Percentiles rank a stretch among this genome's conserved stretches.
Evolutionary conservation across 768 basidiomycete genomes (phyloP).

Genomic region (Strobilomyces echinocephalus): DNA sequence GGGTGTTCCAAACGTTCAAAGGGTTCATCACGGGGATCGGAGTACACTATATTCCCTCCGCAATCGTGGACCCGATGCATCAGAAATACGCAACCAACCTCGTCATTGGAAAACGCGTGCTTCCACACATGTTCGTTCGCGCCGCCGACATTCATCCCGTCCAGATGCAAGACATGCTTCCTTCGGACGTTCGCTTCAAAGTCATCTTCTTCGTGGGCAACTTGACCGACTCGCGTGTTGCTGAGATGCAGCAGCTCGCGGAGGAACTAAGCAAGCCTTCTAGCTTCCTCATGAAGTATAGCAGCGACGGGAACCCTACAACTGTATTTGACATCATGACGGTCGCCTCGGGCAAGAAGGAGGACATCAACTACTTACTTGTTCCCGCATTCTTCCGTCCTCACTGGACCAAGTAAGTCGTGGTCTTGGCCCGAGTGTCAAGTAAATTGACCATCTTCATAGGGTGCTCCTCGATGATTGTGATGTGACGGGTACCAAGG

Average conservation of each 20-base stretch:
- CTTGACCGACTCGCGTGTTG: background rate
- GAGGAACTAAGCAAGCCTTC: background rate
- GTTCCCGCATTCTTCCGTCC: slow-evolving; percentile 23
- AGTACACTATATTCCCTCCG: background rate
- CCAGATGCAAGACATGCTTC: background rate
- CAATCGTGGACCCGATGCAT: background rate
- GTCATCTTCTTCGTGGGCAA: background rate
- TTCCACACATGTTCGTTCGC: background rate
- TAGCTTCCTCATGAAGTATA: background rate
- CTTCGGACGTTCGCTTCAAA: background rate
- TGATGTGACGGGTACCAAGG: slow-evolving; percentile 25
- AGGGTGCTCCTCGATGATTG: slow-evolving; percentile 34
- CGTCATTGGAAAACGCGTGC: background rate
- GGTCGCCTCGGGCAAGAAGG: background rate
- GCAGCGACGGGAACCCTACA: background rate
- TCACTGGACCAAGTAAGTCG: slow-evolving; percentile 1
- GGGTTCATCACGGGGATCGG: background rate
- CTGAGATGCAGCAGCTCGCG: background rate
- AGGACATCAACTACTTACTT: slow-evolving; percentile 23
- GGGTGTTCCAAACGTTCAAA: background rate
- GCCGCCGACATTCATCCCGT: background rate
- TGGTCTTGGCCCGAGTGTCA: too few species aligned
- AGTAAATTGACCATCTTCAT: background rate
- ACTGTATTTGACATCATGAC: background rate
- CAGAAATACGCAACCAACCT: background rate